Evolutionary conservation across 495 filamentous ascomycete species (phyloP).

Genomic region (Trichodelitschia bisporula): DNA sequence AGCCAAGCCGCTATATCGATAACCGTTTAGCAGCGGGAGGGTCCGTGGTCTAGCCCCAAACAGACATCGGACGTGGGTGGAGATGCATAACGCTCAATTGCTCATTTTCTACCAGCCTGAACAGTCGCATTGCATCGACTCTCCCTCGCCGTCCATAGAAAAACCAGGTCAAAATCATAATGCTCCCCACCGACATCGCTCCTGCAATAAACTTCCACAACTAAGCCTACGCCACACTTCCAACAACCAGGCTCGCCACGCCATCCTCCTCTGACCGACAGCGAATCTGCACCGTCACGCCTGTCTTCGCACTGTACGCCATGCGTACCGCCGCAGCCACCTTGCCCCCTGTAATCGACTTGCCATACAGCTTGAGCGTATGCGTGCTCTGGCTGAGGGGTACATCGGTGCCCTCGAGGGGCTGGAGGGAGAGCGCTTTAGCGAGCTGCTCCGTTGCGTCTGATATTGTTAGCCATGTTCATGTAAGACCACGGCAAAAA

Average conservation of each 20-base stretch:
- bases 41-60: no score
- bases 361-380: constrained; percentile 85
- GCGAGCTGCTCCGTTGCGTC: constrained; percentile 85
- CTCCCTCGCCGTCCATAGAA: no score
- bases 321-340: constrained; percentile 76
- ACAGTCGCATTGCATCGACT: no score
- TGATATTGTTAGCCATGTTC: constrained; percentile 13
- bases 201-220: no score
- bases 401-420: constrained; percentile 81
- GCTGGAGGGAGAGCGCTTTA: constrained; percentile 70
- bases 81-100: no score
- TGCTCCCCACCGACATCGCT: no score
- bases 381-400: constrained; percentile 72
- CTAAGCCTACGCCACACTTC: constrained; percentile 57
- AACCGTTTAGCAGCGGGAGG: no score
- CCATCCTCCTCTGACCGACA: constrained; percentile 81
- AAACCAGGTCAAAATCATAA: no score
- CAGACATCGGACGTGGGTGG: no score
- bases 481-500: constrained; percentile 5
- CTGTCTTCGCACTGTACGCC: constrained; percentile 78
- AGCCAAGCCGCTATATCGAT: no score
- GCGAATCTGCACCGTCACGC: constrained; percentile 83
- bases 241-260: constrained; percentile 63
- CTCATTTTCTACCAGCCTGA: no score
- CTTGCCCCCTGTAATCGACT: constrained; percentile 74